Evolutionary conservation across 2,329 filamentous ascomycete genomes (phyloP).

Genomic region (Diaporthe sp.): DNA sequence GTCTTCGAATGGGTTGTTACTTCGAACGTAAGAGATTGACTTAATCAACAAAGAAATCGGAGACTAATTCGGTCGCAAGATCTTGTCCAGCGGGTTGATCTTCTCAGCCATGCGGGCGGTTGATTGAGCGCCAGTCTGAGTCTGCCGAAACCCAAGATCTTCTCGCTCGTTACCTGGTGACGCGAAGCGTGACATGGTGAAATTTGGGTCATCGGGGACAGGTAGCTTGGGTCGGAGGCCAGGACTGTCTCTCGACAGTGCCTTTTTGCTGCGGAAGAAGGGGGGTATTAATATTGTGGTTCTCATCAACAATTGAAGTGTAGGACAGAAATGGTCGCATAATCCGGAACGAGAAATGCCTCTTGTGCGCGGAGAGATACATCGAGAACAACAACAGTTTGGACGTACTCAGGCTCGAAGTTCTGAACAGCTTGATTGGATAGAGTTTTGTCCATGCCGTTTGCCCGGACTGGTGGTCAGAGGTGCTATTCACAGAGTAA

Average conservation of each 20-base stretch:
- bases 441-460: background rate
- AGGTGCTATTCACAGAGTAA: background rate
- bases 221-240: conserved; percentile 13
- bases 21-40: background rate
- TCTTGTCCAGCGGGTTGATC: conserved; percentile 21
- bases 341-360: background rate
- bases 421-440: conserved; percentile 7
- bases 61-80: background rate
- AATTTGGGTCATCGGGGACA: conserved; percentile 28
- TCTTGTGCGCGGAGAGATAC: background rate
- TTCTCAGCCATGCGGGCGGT: conserved; percentile 29
- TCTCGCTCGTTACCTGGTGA: background rate
- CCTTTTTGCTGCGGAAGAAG: background rate
- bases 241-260: background rate
- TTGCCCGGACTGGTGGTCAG: background rate
- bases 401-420: background rate
- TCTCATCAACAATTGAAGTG: background rate
- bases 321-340: background rate
- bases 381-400: background rate
- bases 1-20: background rate
- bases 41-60: no score
- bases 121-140: conserved; percentile 13
- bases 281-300: background rate
- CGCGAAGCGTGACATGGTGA: conserved; percentile 13
- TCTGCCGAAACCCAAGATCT: conserved; percentile 30